Conservation (phyloP, 2,329 filamentous ascomycete genomes). For the Penicillium brevicompactum region DNA sequence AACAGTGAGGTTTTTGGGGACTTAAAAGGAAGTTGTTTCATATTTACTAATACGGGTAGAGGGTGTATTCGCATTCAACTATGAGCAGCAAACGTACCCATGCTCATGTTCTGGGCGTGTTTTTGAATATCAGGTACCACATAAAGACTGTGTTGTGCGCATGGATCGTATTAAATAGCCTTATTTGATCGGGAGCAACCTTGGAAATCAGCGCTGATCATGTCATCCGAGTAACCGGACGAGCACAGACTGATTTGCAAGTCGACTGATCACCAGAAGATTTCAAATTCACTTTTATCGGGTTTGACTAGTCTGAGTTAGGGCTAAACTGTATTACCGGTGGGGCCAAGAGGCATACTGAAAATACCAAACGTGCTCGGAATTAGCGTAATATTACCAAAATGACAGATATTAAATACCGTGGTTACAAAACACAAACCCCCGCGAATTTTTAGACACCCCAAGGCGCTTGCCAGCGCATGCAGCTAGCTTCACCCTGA, state of each 20-base stretch:
- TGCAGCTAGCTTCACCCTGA: conserved; percentile 4
- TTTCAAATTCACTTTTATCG: background rate
- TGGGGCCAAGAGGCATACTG: background rate
- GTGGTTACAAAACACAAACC: background rate
- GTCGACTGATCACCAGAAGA: background rate
- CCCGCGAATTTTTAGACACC: background rate
- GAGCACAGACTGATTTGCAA: background rate
- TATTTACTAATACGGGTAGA: too few species aligned
- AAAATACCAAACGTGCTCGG: background rate
- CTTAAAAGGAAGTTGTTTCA: background rate
- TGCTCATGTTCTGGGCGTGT: too few species aligned
- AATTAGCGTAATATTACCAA: background rate
- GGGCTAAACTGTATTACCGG: conserved; percentile 1
- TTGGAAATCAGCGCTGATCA: background rate
- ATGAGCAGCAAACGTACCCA: background rate
- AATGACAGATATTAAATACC: background rate
- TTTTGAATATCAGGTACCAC: too few species aligned
- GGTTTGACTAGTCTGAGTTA: background rate
- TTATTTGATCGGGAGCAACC: background rate
- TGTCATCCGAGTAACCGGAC: background rate
- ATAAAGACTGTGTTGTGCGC: too few species aligned
- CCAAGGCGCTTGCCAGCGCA: conserved; percentile 20
- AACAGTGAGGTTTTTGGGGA: background rate
- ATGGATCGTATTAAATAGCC: too few species aligned
- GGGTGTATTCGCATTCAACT: too few species aligned